phyloP scores from a whole-genome alignment of 352 stramenopile species.

The Pilasporangium apinafurcum region DNA sequence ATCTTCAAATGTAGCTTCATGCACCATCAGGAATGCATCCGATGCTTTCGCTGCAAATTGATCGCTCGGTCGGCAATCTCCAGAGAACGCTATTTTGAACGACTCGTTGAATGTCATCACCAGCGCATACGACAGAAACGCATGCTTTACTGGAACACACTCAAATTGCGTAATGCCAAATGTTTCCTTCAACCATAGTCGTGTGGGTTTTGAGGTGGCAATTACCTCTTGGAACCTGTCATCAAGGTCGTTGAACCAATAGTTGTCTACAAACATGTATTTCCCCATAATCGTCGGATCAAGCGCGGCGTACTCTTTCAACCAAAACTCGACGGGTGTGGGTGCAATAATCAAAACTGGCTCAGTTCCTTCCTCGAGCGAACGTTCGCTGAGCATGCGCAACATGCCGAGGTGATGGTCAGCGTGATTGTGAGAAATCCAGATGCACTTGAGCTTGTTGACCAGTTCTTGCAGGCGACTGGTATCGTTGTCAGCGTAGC shows the following conservation, averaged over 20 bases:
- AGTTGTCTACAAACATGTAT: conserved; percentile 89
- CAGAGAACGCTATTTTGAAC: conserved; percentile 91
- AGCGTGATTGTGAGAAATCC: conserved; percentile 97
- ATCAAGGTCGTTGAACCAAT: conserved; percentile 68
- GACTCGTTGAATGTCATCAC: conserved; percentile 65
- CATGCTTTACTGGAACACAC: conserved; percentile 85
- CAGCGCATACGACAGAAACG: conserved; percentile 86
- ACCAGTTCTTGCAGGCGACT: conserved; percentile 42
- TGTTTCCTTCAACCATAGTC: conserved; percentile 24
- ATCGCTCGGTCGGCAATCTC: conserved; percentile 91
- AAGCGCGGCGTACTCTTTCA: conserved; percentile 87
- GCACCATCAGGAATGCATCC: conserved; percentile 90
- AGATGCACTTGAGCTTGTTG: conserved; percentile 86
- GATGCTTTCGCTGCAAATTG: conserved; percentile 41
- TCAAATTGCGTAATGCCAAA: conserved; percentile 48
- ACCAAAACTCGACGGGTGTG: conserved; percentile 82
- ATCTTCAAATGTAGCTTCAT: conserved; percentile 98
- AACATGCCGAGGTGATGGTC: conserved; percentile 96
- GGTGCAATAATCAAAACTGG: conserved; percentile 91
- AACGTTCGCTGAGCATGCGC: conserved; percentile 80
- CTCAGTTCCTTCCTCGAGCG: conserved; percentile 25
- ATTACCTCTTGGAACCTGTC: conserved; percentile 23
- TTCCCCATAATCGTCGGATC: conserved; percentile 69
- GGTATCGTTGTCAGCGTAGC: conserved; percentile 38
- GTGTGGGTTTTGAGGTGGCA: conserved; percentile 23